Evolutionary conservation across 2,329 filamentous ascomycete genomes (phyloP).

Genomic region (Trichoderma koningii): DNA sequence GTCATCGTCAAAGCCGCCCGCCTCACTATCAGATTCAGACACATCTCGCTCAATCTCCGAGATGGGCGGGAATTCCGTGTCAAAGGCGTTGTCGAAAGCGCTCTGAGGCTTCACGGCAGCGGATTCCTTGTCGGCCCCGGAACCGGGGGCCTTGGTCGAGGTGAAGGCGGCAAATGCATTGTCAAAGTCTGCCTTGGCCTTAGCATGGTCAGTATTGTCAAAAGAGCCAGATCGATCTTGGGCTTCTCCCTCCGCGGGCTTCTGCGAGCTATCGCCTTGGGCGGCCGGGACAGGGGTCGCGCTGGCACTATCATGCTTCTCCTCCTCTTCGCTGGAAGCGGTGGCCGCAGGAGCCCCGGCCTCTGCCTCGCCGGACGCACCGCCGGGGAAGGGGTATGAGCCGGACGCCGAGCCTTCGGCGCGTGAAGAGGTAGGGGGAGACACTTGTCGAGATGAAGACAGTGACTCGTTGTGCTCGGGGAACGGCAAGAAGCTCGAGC

Average conservation of each 20-base stretch:
- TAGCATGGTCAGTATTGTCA: constrained; percentile 54
- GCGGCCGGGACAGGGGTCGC: constrained; percentile 34
- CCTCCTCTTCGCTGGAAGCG: constrained; percentile 28
- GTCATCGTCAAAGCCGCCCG: constrained; percentile 89
- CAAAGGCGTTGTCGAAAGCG: constrained; percentile 63
- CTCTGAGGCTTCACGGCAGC: constrained; percentile 48
- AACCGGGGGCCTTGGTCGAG: constrained; percentile 51
- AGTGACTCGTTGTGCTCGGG: constrained; percentile 66
- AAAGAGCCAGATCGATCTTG: constrained; percentile 51
- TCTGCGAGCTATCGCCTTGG: constrained; percentile 31
- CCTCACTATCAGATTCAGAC: constrained; percentile 77
- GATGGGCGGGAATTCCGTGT: constrained; percentile 89
- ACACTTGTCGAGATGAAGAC: constrained; percentile 76
- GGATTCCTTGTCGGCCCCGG: constrained; percentile 40
- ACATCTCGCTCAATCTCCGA: constrained; percentile 81
- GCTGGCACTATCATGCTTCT: constrained; percentile 35
- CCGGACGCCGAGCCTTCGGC: constrained; percentile 53
- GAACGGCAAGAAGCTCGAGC: constrained; percentile 74
- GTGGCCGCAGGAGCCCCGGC: constrained; percentile 32
- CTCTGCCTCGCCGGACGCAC: constrained; percentile 31
- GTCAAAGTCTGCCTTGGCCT: constrained; percentile 80
- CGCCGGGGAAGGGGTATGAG: constrained; percentile 34
- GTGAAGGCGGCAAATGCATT: constrained; percentile 79
- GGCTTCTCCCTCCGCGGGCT: constrained; percentile 31
- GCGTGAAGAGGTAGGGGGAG: constrained; percentile 61